A percentile compares a stretch with the other conserved stretches of the same genome.
Conservation (phyloP, 192 early-diverging fungal species). For the Coemansia sp. region DNA sequence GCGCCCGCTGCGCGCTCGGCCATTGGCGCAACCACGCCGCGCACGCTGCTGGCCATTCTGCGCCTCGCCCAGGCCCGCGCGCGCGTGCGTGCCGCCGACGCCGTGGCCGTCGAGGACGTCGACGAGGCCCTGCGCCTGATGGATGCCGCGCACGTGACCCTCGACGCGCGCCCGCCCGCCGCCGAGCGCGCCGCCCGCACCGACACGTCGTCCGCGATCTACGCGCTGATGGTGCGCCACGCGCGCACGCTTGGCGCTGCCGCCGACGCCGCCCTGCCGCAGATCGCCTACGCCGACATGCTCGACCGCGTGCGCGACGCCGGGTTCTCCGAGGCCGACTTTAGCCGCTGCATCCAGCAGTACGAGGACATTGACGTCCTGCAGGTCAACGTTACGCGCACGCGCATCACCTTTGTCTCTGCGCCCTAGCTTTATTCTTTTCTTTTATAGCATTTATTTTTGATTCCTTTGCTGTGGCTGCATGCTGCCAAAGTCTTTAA, state of each 20-base stretch:
- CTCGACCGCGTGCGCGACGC: slow-evolving; percentile 69
- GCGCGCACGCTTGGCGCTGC: slow-evolving; percentile 63
- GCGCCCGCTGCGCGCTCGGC: slow-evolving; percentile 14
- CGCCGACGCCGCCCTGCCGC: slow-evolving; percentile 44
- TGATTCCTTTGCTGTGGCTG: neutral
- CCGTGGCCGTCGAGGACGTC: slow-evolving; percentile 71
- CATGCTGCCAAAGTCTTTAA: too few species aligned
- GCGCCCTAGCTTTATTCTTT: slow-evolving; percentile 5
- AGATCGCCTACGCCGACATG: slow-evolving; percentile 62
- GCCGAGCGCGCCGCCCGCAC: slow-evolving; percentile 32
- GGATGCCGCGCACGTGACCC: slow-evolving; percentile 87
- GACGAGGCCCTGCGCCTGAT: slow-evolving; percentile 86
- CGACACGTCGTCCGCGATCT: slow-evolving; percentile 66
- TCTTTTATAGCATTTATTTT: neutral
- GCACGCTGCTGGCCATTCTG: slow-evolving; percentile 85
- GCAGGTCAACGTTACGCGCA: slow-evolving; percentile 59
- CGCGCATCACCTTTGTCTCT: slow-evolving; percentile 54
- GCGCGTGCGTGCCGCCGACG: slow-evolving; percentile 68
- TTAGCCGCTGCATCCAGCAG: slow-evolving; percentile 67
- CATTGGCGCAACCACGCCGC: slow-evolving; percentile 51
- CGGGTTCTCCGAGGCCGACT: slow-evolving; percentile 75
- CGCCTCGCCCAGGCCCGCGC: slow-evolving; percentile 82
- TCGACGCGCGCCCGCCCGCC: slow-evolving; percentile 54
- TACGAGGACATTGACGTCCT: slow-evolving; percentile 78
- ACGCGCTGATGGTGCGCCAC: slow-evolving; percentile 69